A percentile compares a stretch with the other conserved stretches of the same genome.
These are phyloP conservation scores for Neofusicoccum laricinum DNA, from an alignment of 2,329 filamentous ascomycete species.

Conservation along the genomic window DNA sequence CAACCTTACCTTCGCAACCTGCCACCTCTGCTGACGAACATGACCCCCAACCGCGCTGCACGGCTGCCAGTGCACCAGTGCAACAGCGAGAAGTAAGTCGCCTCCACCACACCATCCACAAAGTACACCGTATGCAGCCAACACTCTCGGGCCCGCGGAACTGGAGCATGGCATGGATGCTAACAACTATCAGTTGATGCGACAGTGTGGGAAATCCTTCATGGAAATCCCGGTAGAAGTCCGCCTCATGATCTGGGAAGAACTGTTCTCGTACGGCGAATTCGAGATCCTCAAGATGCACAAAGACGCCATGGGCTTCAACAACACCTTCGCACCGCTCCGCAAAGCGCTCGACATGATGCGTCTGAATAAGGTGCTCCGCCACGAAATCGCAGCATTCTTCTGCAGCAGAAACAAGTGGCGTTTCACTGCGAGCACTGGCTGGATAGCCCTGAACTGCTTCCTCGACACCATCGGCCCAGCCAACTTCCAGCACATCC, in stretches of 20 bases:
- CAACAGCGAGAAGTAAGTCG: no score
- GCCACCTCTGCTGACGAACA: no score
- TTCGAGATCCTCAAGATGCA: neutral
- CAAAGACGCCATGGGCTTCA: neutral
- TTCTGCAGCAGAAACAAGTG: neutral
- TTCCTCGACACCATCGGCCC: neutral
- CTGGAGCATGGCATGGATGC: no score
- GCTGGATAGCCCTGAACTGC: neutral
- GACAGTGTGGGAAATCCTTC: no score
- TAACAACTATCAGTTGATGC: no score
- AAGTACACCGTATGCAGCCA: no score
- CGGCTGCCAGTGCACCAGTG: no score
- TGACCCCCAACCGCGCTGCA: no score
- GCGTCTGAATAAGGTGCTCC: conserved; percentile 38
- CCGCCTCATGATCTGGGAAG: neutral
- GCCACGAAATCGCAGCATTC: neutral
- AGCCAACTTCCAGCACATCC: neutral
- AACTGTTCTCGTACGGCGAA: neutral
- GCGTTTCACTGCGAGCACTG: neutral
- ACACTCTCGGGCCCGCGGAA: no score
- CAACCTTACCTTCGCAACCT: no score
- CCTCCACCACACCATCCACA: no score
- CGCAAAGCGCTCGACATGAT: neutral
- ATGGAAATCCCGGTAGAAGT: neutral
- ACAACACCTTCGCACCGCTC: neutral